Evolutionary conservation across 83 land plant genomes (phyloP), one percentile per base, ranked within the genome.

Genomic region (Diphasiastrum complanatum): DNA sequence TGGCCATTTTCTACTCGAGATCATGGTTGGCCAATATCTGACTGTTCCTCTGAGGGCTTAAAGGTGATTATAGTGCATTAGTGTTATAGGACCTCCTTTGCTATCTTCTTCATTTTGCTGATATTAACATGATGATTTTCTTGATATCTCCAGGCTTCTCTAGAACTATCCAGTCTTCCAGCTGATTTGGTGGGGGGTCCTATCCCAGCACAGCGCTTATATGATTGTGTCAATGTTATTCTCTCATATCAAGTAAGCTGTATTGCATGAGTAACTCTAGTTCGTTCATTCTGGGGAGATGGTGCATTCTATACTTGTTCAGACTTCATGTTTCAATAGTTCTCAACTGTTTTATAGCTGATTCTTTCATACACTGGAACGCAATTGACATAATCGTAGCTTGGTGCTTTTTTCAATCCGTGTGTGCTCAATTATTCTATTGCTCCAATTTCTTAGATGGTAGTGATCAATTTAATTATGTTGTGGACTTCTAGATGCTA

Each of bases 21-120:
- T 77, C 98, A 92, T 73, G 98, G 96, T 33, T 92, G 98, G 98
- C 98, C 90, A 24, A 87, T 92, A 55, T 92, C 98, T 4, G 98
- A 92, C 68, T 92, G 98, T 52, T 66, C 88, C 1, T 76, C 96
- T n/a, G 91, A 88, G 74, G 95, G 92, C 47, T 46, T 89, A n/a
- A 92, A 88, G 81, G 98, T 89, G 67, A 65, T 29, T 51, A 45
- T 4, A 59, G 2, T 52, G 12, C 3, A 34, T 59, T 59, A 5
- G n/a, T 3, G 5, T 30, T 5, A 31, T 28, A 16, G 16, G 57
- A 22, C 32, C 2, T 25, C 28, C 32, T 53, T 25, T 4, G 20
- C 30, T 22, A 24, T 2, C 12, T 22, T 5, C 5, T 5, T 30
- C 2, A 3, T 53, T 31, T 5, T 30, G 22, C 3, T 25, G 34